These are phyloP conservation scores for Exophiala phaeomuriformis DNA, from an alignment of 2,329 filamentous ascomycete species.

Conservation along the genomic window DNA sequence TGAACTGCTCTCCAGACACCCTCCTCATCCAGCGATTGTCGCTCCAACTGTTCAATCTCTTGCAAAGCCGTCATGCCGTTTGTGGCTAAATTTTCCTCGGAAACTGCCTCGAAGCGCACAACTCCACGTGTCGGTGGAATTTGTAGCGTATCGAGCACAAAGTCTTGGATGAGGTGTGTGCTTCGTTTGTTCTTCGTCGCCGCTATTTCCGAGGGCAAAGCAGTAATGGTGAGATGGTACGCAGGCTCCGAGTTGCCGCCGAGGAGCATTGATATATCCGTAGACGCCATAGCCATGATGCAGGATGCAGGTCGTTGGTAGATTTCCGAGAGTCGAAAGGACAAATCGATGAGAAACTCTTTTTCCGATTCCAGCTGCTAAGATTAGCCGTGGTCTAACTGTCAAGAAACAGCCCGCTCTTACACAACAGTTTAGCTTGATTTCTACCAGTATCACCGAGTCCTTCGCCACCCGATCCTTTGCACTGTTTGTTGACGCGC, in stretches of 20 bases:
- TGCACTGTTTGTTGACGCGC: conserved; percentile 33
- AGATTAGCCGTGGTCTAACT: conserved; percentile 19
- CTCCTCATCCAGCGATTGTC: conserved; percentile 38
- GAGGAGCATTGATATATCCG: conserved; percentile 67
- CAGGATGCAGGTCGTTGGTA: conserved; percentile 68
- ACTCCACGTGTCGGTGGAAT: conserved; percentile 62
- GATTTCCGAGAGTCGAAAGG: conserved; percentile 63
- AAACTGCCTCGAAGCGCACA: conserved; percentile 61
- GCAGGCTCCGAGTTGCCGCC: conserved; percentile 69
- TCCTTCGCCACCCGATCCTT: conserved; percentile 47
- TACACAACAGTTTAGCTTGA: conserved; percentile 59
- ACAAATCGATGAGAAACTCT: conserved; percentile 66
- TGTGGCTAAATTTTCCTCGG: conserved; percentile 64
- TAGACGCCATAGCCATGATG: conserved; percentile 68
- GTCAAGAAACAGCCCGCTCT: conserved; percentile 22
- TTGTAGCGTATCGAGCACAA: conserved; percentile 62
- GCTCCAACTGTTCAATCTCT: conserved; percentile 56
- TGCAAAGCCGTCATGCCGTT: conserved; percentile 63
- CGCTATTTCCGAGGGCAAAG: conserved; percentile 61
- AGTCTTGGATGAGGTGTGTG: conserved; percentile 66
- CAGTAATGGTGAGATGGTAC: conserved; percentile 68
- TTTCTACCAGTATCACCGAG: conserved; percentile 55
- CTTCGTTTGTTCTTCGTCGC: conserved; percentile 75
- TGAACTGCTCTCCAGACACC: conserved; percentile 36
- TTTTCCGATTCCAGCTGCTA: conserved; percentile 61